Evolutionary conservation across 495 filamentous ascomycete species (phyloP), one percentile per base, ranked within the genome.

Genomic region (Trichoderma virens): DNA sequence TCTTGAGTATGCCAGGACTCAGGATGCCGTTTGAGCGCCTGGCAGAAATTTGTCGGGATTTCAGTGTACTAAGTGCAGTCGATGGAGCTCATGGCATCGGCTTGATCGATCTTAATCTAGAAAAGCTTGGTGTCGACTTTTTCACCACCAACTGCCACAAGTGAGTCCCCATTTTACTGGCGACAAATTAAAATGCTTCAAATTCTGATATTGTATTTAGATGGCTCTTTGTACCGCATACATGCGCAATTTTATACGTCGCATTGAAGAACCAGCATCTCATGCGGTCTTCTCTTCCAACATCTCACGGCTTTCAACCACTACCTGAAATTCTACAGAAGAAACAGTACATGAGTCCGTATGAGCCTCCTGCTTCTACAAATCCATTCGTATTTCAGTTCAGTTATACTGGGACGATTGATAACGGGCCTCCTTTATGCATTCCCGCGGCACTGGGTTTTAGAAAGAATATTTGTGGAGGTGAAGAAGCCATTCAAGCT

Each of bases 181-280:
- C 23, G n/a, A 8, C 20, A 9, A 9, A 6, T 56, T 16, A 7
- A 56, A 5, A 30, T 6, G 13, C 9, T 11, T 61, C 56, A 30
- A 47, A 63, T 63, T 27, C 31, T 45, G 20, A 27, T 14, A 11
- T 25, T 23, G 23, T 27, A 43, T 60, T 30, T 74, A 96, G 93
- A 77, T 96, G 92, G 92, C 83, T 95, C 14, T 88, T 82, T 68
- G 82, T 84, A n/a, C 92, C 91, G 9, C 84, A 91, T 61, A 82
- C 82, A 62, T 89, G 85, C 66, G 90, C 90, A 1, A 74, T 91
- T 3, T 81, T 96, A 65, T 88, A 93, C 72, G 89, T 92, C 8
- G 86, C 89, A 0, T 65, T 77, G 14, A 81, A 83, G 39, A 88
- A 92, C 71, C 91, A 96, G 65, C 76, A 80, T 65, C 68, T 91